Base-by-base conservation (phyloP, 495 filamentous ascomycete species). In the Penicillium riverlandense region DNA sequence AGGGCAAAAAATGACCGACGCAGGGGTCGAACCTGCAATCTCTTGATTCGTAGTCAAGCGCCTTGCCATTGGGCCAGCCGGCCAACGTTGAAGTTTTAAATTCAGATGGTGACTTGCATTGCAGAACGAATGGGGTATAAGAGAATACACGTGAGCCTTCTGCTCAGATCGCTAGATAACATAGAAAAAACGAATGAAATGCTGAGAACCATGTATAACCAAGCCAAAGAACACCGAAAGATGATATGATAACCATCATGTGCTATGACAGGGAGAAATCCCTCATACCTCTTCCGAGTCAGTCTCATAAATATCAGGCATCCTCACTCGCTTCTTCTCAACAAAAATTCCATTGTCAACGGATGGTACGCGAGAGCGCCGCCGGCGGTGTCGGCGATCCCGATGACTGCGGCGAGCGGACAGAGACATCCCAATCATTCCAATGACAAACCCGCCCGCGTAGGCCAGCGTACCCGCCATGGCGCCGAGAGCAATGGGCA, bases 41-140 rank as follows among this genome's bases (percentile, higher is more conserved):
- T 77, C 70, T 77, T 77, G 74, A 77, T 77, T 34, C 74, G 74
- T 78, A 78, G 75, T 77, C 75, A 77, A 77, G 71, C 73, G 73
- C 73, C 75, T 78, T 78, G 68, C 74, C 74, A 78, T 78, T 78
- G 70, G 67, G 71, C 72, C 67, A 77, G 60, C 60, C 45, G 57
- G 55, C 44, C 54, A 22, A 6, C 4, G 22, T 22, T 22, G 22
- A 22, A 22, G 22, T 22, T 4, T 22, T 22, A 22, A 0, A 6
- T 22, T 22, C 22, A 22, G 4, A 22, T 22, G 22, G 22, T 22
- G 22, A 22, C 0, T 22, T 22, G 22, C 22, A 22, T 22, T 22
- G 22, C 4, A 22, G 22, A 22, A 22, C 22, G 22, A 22, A 22
- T 22, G 22, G 22, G 22, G 22, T 22, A 22, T 22, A 22, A 22